A percentile compares a stretch with the other conserved stretches of the same genome.
Conservation (phyloP, 1,139 yeast species). For the Entelexis sorbosivorans region DNA sequence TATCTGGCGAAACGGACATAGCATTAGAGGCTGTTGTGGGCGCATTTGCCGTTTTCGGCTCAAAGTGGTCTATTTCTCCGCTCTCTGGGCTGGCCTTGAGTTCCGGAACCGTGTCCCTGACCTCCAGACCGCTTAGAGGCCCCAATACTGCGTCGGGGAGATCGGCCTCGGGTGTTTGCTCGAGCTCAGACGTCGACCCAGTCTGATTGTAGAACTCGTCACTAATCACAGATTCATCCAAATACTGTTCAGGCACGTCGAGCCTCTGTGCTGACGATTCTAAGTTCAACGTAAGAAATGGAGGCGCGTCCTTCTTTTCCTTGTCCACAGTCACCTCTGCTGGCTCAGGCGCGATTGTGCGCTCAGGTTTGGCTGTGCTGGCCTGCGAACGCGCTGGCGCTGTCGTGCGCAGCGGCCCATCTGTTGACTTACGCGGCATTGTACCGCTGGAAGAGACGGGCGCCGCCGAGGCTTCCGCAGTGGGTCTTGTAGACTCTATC, state of each 20-base stretch:
- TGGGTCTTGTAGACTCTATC: not conserved
- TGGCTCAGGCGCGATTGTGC: not conserved
- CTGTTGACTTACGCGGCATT: not conserved
- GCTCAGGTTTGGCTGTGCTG: not conserved
- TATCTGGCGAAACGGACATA: not conserved
- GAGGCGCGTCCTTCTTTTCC: constrained; percentile 8
- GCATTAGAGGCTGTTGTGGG: not conserved
- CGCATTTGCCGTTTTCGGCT: not conserved
- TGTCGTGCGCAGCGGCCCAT: not conserved
- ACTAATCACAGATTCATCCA: constrained; percentile 1
- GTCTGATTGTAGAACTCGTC: not conserved
- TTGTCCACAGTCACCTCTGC: not conserved
- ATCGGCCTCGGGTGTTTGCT: not conserved
- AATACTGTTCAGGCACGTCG: constrained; percentile 9
- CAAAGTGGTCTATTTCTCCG: not conserved
- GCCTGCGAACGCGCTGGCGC: not conserved
- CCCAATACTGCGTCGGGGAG: not conserved
- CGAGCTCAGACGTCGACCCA: not conserved
- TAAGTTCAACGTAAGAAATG: constrained; percentile 15
- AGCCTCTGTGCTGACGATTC: constrained; percentile 3
- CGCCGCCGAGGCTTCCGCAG: not conserved
- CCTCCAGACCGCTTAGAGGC: not conserved
- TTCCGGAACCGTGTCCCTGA: not conserved
- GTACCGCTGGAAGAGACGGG: not conserved
- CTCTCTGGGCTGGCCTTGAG: not conserved